A percentile compares a stretch with the other conserved stretches of the same genome.
Conservation (phyloP, 1,139 yeast genomes). For the Meyerozyma guilliermondii region DNA sequence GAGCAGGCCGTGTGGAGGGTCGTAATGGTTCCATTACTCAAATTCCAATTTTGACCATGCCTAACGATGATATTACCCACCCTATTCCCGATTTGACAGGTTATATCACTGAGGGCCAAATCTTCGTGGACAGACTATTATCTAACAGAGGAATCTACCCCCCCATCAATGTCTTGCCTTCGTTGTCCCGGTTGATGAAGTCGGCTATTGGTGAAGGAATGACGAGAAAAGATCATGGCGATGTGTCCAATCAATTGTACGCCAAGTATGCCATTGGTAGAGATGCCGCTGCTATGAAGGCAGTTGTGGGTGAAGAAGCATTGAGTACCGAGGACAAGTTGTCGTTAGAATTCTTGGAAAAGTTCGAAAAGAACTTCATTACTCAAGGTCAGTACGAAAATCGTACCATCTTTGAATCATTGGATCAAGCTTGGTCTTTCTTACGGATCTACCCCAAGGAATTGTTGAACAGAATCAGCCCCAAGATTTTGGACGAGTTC, state of each 20-base stretch:
- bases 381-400: constrained; percentile 95
- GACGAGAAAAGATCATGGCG: constrained; percentile 99
- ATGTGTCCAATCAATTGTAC: constrained; percentile 95
- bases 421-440: constrained; percentile 97
- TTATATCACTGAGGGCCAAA: constrained; percentile 98
- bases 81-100: constrained; percentile 99
- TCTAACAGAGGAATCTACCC: constrained; percentile 96
- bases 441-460: constrained; percentile 98
- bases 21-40: constrained; percentile 99
- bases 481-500: constrained; percentile 91
- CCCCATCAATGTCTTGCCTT: constrained; percentile 96
- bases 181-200: constrained; percentile 96
- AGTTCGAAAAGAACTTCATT: constrained; percentile 93
- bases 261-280: constrained; percentile 99
- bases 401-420: constrained; percentile 88
- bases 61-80: constrained; percentile 98
- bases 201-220: constrained; percentile 99
- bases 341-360: constrained; percentile 94
- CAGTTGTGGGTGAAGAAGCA: constrained; percentile 99
- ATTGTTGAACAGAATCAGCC: constrained; percentile 95
- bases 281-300: constrained; percentile 99
- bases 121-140: constrained; percentile 93
- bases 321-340: constrained; percentile 95
- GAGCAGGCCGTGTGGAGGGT: constrained; percentile 99
- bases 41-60: constrained; percentile 98